phyloP scores from a whole-genome alignment of 1,284 basidiomycete genomes.

The Moesziomyces sp. region DNA sequence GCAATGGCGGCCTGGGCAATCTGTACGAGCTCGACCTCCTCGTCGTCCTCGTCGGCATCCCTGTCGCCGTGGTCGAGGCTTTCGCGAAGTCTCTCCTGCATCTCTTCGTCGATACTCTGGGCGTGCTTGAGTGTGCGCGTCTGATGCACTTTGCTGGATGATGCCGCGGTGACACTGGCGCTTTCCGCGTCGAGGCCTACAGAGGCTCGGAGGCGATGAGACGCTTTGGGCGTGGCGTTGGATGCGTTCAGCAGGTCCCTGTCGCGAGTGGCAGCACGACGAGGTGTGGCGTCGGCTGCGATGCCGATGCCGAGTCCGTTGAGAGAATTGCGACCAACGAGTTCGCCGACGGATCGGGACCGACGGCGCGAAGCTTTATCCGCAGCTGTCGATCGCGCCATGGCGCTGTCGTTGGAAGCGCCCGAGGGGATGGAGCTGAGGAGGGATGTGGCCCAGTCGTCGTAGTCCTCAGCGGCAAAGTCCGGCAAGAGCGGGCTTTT shows the following conservation, averaged over 20 bases:
- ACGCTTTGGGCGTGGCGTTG: slow-evolving; percentile 36
- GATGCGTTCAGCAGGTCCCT: slow-evolving; percentile 12
- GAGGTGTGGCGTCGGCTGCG: slow-evolving; percentile 23
- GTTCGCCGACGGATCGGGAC: slow-evolving; percentile 17
- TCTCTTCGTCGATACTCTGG: slow-evolving; percentile 8
- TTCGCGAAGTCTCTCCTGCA: slow-evolving; percentile 25
- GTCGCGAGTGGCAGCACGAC: slow-evolving; percentile 11
- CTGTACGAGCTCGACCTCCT: slow-evolving; percentile 33
- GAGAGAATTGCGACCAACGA: slow-evolving; percentile 10
- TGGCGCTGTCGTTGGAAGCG: not conserved
- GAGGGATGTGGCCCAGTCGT: slow-evolving; percentile 47
- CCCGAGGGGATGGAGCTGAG: slow-evolving; percentile 35
- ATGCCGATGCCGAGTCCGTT: slow-evolving; percentile 40
- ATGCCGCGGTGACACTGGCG: not conserved
- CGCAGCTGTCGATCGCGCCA: not conserved
- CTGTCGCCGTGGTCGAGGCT: slow-evolving; percentile 15
- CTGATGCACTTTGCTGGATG: not conserved
- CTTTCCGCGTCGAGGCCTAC: slow-evolving; percentile 16
- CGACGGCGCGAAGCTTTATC: slow-evolving; percentile 18
- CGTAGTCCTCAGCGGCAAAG: slow-evolving; percentile 44
- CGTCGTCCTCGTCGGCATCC: slow-evolving; percentile 27
- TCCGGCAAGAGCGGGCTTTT: slow-evolving; percentile 51
- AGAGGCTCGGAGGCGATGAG: slow-evolving; percentile 21
- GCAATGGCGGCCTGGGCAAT: slow-evolving; percentile 44
- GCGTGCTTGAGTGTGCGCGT: not conserved